phyloP scores from a whole-genome alignment of 108 stramenopile genomes.

The Skeletonema marinoi region DNA sequence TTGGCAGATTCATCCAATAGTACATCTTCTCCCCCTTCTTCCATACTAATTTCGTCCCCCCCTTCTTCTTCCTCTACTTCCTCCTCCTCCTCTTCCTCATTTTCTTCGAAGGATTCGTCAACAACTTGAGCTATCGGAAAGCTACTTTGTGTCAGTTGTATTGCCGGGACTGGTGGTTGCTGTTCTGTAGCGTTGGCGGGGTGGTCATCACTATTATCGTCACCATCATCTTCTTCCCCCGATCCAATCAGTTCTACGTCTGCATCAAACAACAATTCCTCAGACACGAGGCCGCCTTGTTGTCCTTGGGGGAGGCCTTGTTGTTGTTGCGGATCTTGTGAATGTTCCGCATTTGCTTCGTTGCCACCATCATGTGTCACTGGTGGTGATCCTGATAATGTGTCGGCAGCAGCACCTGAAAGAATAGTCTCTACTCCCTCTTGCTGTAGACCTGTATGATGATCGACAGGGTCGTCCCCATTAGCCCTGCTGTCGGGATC shows the following conservation, averaged over 20 bases:
- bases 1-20: neutral
- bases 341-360: neutral
- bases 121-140: neutral
- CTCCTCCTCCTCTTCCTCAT: neutral
- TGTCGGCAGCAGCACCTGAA: no score
- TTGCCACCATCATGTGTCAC: neutral
- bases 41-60: neutral
- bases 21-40: neutral
- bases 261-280: neutral
- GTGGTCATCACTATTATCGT: no score
- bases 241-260: neutral
- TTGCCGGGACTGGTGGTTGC: neutral
- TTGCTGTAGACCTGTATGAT: no score
- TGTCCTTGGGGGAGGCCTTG: neutral
- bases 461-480: no score
- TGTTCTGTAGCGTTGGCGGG: neutral
- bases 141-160: neutral
- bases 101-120: neutral
- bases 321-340: neutral
- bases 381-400: neutral
- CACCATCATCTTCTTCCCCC: neutral
- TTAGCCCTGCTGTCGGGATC: no score
- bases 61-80: no score
- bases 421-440: no score
- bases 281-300: neutral